Base-by-base conservation (phyloP, 1,284 basidiomycete species). In the Cystobasidium pallidum region DNA sequence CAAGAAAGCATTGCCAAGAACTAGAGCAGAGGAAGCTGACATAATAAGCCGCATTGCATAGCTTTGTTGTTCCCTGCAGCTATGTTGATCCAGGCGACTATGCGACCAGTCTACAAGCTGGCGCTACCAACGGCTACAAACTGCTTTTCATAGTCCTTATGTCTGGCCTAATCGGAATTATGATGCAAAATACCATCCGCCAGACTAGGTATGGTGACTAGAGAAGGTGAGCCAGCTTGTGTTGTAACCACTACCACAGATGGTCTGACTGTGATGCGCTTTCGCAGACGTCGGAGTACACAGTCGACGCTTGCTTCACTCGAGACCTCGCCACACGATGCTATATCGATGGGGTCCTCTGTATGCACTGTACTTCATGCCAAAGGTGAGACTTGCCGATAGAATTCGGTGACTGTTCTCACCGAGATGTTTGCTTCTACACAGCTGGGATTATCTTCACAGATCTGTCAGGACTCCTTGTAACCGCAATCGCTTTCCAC, bases 401-500 rank as follows among this genome's bases (percentile, higher is more conserved):
- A n/a, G n/a, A n/a, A n/a, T n/a, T n/a, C n/a, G n/a, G n/a, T n/a
- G n/a, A n/a, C n/a, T n/a, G n/a, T n/a, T n/a, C n/a, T n/a, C n/a
- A n/a, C n/a, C n/a, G n/a, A n/a, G n/a, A 39, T 39, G 6, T 39
- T 13, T 39, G 13, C 13, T 6, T 39, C 36, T 39, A 6, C 7
- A 21, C 61, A 74, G 73, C 62, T 41, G 73, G 68, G 15, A 67
- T 63, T 58, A 77, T 81, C 10, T 80, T 81, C 0, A 85, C 84
- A 0, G 85, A 86, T 78, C 76, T 86, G 41, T 84, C 84, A 8
- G 86, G 86, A 77, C 84, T 96, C 8, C 83, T 95, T 3, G 92
- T 92, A 0, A 87, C 86, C 21, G 90, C 89, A 1, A 90, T 91
- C 70, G 90, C 88, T 0, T 82, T 95, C 57, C 88, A 88, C 78